These are phyloP conservation scores for Straminergon stramineum DNA, from an alignment of 225 moss, liverwort and hornwort species.

Conservation along the genomic window DNA sequence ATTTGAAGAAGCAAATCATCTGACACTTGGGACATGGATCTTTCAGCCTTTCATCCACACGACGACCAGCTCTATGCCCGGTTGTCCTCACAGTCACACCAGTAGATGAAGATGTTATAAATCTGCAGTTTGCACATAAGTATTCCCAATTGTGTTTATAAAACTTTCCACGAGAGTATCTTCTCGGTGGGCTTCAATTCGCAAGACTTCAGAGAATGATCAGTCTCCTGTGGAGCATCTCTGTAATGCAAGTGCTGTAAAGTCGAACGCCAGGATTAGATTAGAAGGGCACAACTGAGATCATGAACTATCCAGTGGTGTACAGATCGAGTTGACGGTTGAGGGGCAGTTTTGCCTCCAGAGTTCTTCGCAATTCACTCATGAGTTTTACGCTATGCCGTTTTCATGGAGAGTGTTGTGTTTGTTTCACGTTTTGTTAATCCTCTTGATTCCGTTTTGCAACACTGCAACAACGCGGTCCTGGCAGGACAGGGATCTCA, in stretches of 20 bases:
- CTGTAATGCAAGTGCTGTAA: neutral
- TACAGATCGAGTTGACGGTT: neutral
- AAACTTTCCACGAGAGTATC: neutral
- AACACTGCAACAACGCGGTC: neutral
- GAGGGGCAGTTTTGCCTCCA: neutral
- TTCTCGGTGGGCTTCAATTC: neutral
- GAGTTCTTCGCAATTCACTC: neutral
- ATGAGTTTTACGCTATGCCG: neutral
- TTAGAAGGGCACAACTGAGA: neutral
- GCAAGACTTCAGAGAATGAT: neutral
- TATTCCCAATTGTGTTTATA: neutral
- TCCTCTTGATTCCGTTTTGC: neutral
- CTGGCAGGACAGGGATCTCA: constrained; percentile 8
- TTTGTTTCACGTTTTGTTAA: constrained; percentile 4
- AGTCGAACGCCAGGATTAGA: neutral
- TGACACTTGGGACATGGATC: neutral
- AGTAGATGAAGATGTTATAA: neutral
- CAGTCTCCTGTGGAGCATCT: neutral
- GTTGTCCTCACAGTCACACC: neutral
- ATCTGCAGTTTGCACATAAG: neutral
- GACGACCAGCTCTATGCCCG: neutral
- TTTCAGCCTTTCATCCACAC: neutral
- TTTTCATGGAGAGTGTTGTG: constrained; percentile 4
- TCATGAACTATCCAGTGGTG: neutral
- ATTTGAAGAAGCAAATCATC: neutral